Evolutionary conservation across 2,329 filamentous ascomycete genomes (phyloP).

Genomic region (Exophiala spinifera): DNA sequence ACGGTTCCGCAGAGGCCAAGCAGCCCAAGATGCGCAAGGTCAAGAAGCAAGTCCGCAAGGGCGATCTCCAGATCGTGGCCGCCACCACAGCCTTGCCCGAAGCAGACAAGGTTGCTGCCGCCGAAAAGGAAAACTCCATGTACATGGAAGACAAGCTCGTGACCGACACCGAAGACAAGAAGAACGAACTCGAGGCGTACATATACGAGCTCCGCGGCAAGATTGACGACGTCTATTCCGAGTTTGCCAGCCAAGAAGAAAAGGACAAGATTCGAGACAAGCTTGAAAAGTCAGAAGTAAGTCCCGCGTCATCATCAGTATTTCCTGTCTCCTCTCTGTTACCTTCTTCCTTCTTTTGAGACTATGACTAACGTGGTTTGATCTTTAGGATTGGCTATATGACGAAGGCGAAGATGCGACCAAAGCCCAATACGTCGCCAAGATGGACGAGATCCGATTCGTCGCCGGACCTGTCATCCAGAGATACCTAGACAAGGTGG

Average conservation of each 20-base stretch:
- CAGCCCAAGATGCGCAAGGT: conserved; percentile 82
- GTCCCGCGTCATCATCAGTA: too few species aligned
- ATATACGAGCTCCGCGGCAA: conserved; percentile 97
- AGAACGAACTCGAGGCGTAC: conserved; percentile 97
- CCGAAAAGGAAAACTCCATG: conserved; percentile 86
- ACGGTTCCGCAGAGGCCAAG: conserved; percentile 64
- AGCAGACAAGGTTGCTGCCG: conserved; percentile 60
- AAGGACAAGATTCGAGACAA: conserved; percentile 81
- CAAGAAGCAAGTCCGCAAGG: conserved; percentile 99
- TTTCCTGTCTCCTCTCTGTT: too few species aligned
- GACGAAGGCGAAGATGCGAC: conserved; percentile 93
- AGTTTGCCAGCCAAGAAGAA: conserved; percentile 87
- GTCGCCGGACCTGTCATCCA: conserved; percentile 88
- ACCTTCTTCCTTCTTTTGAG: neutral
- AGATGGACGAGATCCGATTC: conserved; percentile 91
- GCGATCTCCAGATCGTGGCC: conserved; percentile 81
- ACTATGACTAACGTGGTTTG: conserved; percentile 25
- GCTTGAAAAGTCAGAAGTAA: conserved; percentile 81
- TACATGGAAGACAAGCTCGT: conserved; percentile 98
- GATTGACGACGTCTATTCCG: conserved; percentile 85
- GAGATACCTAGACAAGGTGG: conserved; percentile 91
- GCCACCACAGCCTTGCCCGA: conserved; percentile 78
- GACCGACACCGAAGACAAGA: conserved; percentile 97
- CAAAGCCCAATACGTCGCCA: conserved; percentile 89
- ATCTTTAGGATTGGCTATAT: conserved; percentile 94